Percentiles rank a stretch among this genome's conserved stretches.
phyloP scores from a whole-genome alignment of 1,139 yeast genomes.

The Schwanniomyces etchellsii region DNA sequence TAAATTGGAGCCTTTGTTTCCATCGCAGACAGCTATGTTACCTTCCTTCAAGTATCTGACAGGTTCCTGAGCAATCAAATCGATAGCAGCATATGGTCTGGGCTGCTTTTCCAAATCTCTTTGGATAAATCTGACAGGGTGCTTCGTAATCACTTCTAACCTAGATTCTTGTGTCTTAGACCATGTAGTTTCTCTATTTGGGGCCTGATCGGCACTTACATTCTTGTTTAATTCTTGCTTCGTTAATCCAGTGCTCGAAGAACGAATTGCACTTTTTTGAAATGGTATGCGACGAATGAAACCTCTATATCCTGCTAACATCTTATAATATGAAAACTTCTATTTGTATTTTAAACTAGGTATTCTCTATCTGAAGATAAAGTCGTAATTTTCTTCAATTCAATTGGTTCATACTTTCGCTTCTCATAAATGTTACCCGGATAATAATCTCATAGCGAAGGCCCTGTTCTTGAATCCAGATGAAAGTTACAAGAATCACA shows the following conservation, averaged over 20 bases:
- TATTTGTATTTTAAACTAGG: too few species aligned
- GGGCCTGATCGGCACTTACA: constrained; percentile 55
- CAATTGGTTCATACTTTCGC: not conserved
- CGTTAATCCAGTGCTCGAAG: constrained; percentile 31
- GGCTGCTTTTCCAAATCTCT: constrained; percentile 67
- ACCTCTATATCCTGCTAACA: not conserved
- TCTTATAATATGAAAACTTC: not conserved
- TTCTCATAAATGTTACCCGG: not conserved
- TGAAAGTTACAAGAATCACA: too few species aligned
- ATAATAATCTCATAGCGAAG: not conserved
- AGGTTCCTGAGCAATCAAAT: constrained; percentile 72
- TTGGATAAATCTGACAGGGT: constrained; percentile 66
- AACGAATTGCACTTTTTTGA: constrained; percentile 4
- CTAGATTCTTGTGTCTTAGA: constrained; percentile 63
- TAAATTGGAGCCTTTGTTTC: constrained; percentile 62
- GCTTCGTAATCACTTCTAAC: constrained; percentile 46
- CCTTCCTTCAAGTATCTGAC: constrained; percentile 51
- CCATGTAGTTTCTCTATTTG: constrained; percentile 71
- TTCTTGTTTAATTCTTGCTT: constrained; percentile 31
- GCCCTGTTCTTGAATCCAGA: too few species aligned
- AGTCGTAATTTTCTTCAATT: not conserved
- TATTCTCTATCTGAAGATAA: too few species aligned
- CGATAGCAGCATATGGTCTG: constrained; percentile 79
- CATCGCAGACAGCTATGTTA: constrained; percentile 77
- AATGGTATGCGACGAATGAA: not conserved